These are phyloP conservation scores for Helotiales sp. DNA, from an alignment of 2,329 filamentous ascomycete genomes.

Conservation along the genomic window DNA sequence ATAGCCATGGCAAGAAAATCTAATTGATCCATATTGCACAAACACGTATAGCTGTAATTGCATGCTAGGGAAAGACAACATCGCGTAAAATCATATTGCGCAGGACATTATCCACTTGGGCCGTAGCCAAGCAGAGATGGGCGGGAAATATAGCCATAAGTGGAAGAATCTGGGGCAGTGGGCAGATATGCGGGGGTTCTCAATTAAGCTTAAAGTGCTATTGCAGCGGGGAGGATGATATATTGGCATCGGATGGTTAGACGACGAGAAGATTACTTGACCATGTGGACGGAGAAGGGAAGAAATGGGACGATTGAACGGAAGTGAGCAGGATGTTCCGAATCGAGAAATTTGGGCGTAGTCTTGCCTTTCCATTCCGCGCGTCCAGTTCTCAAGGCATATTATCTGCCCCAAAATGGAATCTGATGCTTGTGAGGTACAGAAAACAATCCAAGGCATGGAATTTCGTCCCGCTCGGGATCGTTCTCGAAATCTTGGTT, in stretches of 20 bases:
- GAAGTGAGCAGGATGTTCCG: not conserved
- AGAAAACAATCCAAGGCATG: not conserved
- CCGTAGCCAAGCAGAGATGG: not conserved
- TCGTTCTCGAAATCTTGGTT: not conserved
- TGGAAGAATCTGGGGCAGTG: constrained; percentile 2
- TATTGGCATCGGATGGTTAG: not conserved
- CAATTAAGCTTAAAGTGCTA: not conserved
- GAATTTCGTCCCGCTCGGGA: not conserved
- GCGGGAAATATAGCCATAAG: not conserved
- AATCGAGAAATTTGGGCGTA: not conserved
- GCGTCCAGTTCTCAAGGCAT: not conserved
- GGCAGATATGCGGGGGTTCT: not conserved
- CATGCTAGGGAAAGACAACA: not conserved
- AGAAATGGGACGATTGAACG: not conserved
- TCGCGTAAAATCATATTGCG: not conserved
- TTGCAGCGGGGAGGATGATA: not conserved
- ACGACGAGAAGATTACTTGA: not conserved
- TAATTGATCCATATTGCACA: constrained; percentile 6
- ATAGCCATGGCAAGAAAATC: not conserved
- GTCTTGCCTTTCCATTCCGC: not conserved
- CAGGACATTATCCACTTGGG: not conserved
- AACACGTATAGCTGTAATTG: not conserved
- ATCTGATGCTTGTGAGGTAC: not conserved
- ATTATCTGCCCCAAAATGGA: not conserved
- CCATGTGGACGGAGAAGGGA: not conserved